Evolutionary conservation across 129 eudicot species (phyloP).

Genomic region (Chrysanthemum seticuspe): DNA sequence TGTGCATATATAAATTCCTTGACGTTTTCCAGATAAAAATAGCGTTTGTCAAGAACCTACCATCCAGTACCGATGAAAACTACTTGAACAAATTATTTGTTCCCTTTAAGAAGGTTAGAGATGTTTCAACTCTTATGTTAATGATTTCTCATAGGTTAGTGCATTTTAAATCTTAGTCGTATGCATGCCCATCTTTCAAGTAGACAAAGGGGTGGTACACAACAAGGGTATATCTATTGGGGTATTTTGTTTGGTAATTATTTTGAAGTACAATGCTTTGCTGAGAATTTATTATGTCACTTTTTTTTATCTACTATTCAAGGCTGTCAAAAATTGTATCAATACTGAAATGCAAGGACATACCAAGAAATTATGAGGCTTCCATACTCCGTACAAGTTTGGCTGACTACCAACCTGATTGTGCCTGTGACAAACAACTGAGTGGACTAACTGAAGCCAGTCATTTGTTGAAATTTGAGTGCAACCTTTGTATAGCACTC

Average conservation of each 20-base stretch:
- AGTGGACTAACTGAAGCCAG: not conserved
- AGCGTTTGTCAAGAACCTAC: conserved; percentile 70
- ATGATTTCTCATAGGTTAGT: not conserved
- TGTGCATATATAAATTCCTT: conserved; percentile 1
- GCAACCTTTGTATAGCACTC: conserved; percentile 2
- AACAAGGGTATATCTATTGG: conserved; percentile 56
- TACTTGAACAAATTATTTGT: conserved; percentile 55
- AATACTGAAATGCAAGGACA: conserved; percentile 3
- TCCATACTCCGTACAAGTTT: conserved; percentile 1
- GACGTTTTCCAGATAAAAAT: conserved; percentile 57
- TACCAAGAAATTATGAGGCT: not conserved
- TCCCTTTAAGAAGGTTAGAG: conserved; percentile 61
- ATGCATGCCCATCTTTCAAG: conserved; percentile 46
- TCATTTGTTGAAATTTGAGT: not conserved
- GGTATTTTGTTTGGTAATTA: conserved; percentile 78
- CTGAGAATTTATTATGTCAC: conserved; percentile 21
- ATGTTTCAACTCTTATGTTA: not conserved
- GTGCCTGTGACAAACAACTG: conserved; percentile 9
- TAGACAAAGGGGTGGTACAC: conserved; percentile 65
- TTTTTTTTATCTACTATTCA: not conserved
- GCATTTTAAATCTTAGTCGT: conserved; percentile 19
- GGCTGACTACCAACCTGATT: conserved; percentile 5
- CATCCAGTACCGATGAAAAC: conserved; percentile 61
- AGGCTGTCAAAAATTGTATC: not conserved
- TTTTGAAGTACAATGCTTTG: conserved; percentile 17